A percentile compares a stretch with the other conserved stretches of the same genome.
These are phyloP conservation scores for Tuber calosporum DNA, from an alignment of 495 filamentous ascomycete species.

Conservation along the genomic window DNA sequence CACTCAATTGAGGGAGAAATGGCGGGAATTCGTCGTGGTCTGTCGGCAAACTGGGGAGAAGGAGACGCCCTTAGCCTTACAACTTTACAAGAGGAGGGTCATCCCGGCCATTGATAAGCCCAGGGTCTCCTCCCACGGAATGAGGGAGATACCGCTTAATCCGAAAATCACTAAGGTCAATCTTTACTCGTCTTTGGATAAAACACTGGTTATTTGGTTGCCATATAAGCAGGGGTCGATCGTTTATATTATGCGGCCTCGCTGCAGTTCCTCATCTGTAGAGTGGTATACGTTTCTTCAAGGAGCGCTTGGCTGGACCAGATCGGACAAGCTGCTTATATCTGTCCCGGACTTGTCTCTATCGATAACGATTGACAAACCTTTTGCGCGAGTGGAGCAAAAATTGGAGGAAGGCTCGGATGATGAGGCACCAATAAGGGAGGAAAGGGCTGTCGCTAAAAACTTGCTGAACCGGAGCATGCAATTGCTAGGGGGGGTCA, in stretches of 20 bases:
- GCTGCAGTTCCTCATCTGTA: constrained; percentile 57
- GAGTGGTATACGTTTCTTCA: constrained; percentile 73
- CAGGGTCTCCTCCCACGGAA: constrained; percentile 49
- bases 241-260: constrained; percentile 62
- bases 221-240: constrained; percentile 52
- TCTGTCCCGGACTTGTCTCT: constrained; percentile 63
- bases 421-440: constrained; percentile 47
- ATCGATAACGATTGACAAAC: constrained; percentile 55
- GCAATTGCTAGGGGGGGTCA: constrained; percentile 52
- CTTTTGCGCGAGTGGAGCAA: constrained; percentile 54
- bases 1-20: constrained; percentile 57
- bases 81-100: constrained; percentile 64
- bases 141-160: constrained; percentile 54
- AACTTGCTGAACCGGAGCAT: constrained; percentile 56
- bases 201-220: constrained; percentile 63
- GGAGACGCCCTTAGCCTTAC: constrained; percentile 53
- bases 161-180: constrained; percentile 55
- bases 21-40: constrained; percentile 66
- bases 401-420: constrained; percentile 45
- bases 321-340: constrained; percentile 55
- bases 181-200: constrained; percentile 64
- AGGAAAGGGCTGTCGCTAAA: constrained; percentile 51
- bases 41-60: constrained; percentile 54
- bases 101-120: constrained; percentile 57
- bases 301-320: constrained; percentile 55